These are phyloP conservation scores for Ceratobasidium sp. DNA, from an alignment of 1,284 basidiomycete species.

Conservation along the genomic window DNA sequence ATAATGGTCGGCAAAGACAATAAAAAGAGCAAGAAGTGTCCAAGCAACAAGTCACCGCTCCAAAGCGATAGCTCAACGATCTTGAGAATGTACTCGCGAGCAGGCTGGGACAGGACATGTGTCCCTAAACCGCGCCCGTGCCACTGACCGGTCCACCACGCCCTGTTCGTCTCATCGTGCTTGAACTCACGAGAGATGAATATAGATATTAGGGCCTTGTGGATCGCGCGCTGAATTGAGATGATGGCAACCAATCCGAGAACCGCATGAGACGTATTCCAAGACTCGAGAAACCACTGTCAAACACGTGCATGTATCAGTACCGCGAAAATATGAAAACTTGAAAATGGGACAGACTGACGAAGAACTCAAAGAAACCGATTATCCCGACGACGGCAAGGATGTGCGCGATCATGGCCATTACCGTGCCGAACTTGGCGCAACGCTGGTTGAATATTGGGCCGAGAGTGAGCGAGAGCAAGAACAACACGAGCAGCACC, in stretches of 20 bases:
- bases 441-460: slow-evolving; percentile 87
- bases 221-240: slow-evolving; percentile 86
- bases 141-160: slow-evolving; percentile 99
- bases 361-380: slow-evolving; percentile 94
- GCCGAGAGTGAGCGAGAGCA: slow-evolving; percentile 92
- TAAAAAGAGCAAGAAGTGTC: slow-evolving; percentile 77
- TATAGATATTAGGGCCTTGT: slow-evolving; percentile 91
- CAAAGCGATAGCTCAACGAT: slow-evolving; percentile 96
- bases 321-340: slow-evolving; percentile 45
- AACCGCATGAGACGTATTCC: slow-evolving; percentile 92
- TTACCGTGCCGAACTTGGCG: slow-evolving; percentile 87
- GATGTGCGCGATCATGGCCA: slow-evolving; percentile 88
- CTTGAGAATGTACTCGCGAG: slow-evolving; percentile 95
- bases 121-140: slow-evolving; percentile 90
- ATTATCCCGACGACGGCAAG: slow-evolving; percentile 79
- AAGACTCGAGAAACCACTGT: slow-evolving; percentile 94
- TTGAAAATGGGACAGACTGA: slow-evolving; percentile 57
- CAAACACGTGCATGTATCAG: slow-evolving; percentile 44
- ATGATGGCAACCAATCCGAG: slow-evolving; percentile 89
- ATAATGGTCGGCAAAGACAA: slow-evolving; percentile 83
- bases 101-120: slow-evolving; percentile 92
- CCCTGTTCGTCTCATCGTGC: slow-evolving; percentile 95
- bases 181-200: slow-evolving; percentile 97
- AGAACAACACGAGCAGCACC: slow-evolving; percentile 85
- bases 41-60: slow-evolving; percentile 82